Evolutionary conservation across 768 basidiomycete species (phyloP).

Genomic region (Brasilioporus rufonigricans): DNA sequence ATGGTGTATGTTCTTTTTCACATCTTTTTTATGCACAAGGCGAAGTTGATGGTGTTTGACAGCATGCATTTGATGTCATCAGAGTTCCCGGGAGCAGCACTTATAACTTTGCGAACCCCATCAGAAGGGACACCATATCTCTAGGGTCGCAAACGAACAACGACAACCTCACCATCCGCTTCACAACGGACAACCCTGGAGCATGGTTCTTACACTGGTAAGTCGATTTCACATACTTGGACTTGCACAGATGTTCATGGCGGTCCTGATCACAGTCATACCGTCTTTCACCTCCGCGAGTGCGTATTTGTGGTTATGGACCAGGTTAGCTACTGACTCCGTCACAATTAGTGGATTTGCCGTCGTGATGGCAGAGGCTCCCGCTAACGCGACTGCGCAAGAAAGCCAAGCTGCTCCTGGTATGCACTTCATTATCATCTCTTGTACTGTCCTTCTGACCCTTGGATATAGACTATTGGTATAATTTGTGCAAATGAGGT

Average conservation of each 20-base stretch:
- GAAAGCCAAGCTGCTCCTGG: conserved; percentile 12
- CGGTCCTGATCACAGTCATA: conserved; percentile 16
- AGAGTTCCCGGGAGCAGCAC: conserved; percentile 35
- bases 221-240: background rate
- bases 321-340: background rate
- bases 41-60: background rate
- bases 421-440: conserved; percentile 1
- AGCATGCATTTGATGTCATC: conserved; percentile 39
- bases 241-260: background rate
- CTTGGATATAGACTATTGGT: background rate
- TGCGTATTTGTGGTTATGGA: conserved; percentile 3
- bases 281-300: conserved; percentile 20
- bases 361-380: conserved; percentile 18
- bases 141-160: conserved; percentile 26
- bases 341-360: conserved; percentile 15
- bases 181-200: conserved; percentile 56
- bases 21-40: background rate
- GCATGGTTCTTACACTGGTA: conserved; percentile 26
- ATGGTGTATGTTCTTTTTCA: conserved; percentile 35
- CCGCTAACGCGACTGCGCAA: background rate
- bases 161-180: conserved; percentile 51
- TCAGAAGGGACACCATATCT: conserved; percentile 41
- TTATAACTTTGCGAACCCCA: conserved; percentile 50
- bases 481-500: background rate
- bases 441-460: background rate